phyloP scores from a whole-genome alignment of 2,329 filamentous ascomycete genomes.

The Cryphonectria parasitica region DNA sequence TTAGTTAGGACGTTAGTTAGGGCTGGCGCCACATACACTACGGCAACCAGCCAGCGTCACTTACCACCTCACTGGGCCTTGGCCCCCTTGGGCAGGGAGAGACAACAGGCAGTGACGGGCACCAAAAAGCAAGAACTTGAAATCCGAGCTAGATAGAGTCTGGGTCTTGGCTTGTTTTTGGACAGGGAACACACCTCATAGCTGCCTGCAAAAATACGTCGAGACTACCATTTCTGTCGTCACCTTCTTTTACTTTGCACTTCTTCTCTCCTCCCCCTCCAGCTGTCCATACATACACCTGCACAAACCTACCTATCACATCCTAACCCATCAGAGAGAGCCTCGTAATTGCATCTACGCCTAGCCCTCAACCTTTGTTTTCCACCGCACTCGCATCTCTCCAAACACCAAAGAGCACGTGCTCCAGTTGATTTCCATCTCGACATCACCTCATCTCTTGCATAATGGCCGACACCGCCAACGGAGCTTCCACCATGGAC shows the following conservation, averaged over 20 bases:
- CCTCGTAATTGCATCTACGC: neutral
- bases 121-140: slow-evolving; percentile 1
- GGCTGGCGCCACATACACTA: neutral
- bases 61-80: neutral
- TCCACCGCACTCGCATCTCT: neutral
- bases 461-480: slow-evolving; percentile 50
- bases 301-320: neutral
- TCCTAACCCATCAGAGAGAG: neutral
- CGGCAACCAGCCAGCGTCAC: slow-evolving; percentile 5
- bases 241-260: slow-evolving; percentile 11
- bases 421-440: neutral
- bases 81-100: neutral
- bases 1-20: neutral
- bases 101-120: neutral
- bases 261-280: neutral
- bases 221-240: slow-evolving; percentile 5
- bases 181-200: slow-evolving; percentile 10
- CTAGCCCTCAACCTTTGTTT: neutral
- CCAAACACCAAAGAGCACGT: neutral
- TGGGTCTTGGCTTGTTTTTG: neutral
- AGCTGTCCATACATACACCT: neutral
- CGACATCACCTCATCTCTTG: slow-evolving; percentile 24
- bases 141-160: neutral
- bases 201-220: slow-evolving; percentile 11
- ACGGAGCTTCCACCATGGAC: slow-evolving; percentile 51